These are phyloP conservation scores for Phanerochaete carnosa DNA, from an alignment of 768 basidiomycete species.

Conservation along the genomic window DNA sequence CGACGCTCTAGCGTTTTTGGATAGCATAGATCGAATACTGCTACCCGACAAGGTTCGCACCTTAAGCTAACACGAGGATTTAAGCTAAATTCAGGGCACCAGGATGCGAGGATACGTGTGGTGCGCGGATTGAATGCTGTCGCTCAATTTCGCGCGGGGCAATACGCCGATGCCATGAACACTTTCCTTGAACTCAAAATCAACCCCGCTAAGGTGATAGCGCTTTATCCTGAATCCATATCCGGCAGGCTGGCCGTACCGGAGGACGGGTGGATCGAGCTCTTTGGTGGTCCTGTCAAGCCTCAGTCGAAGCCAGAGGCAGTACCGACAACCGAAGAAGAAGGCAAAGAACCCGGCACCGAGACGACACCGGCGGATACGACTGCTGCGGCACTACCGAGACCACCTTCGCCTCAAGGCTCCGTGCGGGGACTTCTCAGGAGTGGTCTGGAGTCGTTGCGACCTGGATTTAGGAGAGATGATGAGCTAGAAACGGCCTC, in stretches of 20 bases:
- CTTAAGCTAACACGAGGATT: not conserved
- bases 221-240: slow-evolving; percentile 79
- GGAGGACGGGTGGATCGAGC: slow-evolving; percentile 68
- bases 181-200: slow-evolving; percentile 84
- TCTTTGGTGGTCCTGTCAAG: slow-evolving; percentile 74
- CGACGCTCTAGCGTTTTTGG: slow-evolving; percentile 79
- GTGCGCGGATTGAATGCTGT: slow-evolving; percentile 79
- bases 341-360: not conserved
- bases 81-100: slow-evolving; percentile 6
- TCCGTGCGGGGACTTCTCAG: slow-evolving; percentile 48
- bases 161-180: slow-evolving; percentile 80
- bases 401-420: slow-evolving; percentile 20
- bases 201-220: slow-evolving; percentile 91
- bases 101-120: slow-evolving; percentile 54
- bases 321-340: slow-evolving; percentile 15
- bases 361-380: not conserved
- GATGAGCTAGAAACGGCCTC: slow-evolving; percentile 52
- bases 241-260: slow-evolving; percentile 75
- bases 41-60: slow-evolving; percentile 60
- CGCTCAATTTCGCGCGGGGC: slow-evolving; percentile 62
- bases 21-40: slow-evolving; percentile 55
- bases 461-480: slow-evolving; percentile 47
- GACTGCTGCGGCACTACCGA: slow-evolving; percentile 3
- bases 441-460: slow-evolving; percentile 52
- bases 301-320: slow-evolving; percentile 17